Evolutionary conservation across 768 basidiomycete species (phyloP).

Genomic region (Rhizopogon vesiculosus): DNA sequence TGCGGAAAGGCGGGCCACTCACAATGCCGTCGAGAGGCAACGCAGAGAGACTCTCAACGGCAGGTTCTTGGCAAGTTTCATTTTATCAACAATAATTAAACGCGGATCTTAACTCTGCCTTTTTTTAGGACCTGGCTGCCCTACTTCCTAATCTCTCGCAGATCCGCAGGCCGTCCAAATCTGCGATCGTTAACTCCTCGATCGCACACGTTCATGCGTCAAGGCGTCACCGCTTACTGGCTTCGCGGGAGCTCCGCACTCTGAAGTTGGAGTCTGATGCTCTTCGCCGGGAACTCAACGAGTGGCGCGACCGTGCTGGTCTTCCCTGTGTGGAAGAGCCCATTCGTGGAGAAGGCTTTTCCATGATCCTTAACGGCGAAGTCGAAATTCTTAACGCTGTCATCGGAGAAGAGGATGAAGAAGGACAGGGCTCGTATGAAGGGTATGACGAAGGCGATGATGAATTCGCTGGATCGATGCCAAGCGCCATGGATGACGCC

Average conservation of each 20-base stretch:
- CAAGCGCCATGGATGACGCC: slow-evolving; percentile 22
- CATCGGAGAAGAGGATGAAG: slow-evolving; percentile 55
- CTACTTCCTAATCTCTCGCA: slow-evolving; percentile 88
- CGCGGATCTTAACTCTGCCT: slow-evolving; percentile 1
- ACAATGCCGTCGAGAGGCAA: slow-evolving; percentile 96
- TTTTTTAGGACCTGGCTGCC: slow-evolving; percentile 77
- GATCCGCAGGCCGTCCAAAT: slow-evolving; percentile 93
- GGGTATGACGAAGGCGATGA: slow-evolving; percentile 40
- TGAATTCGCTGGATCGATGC: slow-evolving; percentile 25
- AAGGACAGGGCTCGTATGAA: slow-evolving; percentile 32
- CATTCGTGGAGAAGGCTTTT: slow-evolving; percentile 64
- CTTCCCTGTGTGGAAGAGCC: slow-evolving; percentile 74
- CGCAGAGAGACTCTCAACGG: slow-evolving; percentile 91
- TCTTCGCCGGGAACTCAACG: slow-evolving; percentile 87
- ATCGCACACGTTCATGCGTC: slow-evolving; percentile 86
- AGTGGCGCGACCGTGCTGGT: slow-evolving; percentile 79
- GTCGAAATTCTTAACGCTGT: slow-evolving; percentile 56
- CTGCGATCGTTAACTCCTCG: slow-evolving; percentile 93
- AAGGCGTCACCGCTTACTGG: slow-evolving; percentile 75
- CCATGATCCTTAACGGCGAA: slow-evolving; percentile 66
- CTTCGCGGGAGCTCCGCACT: slow-evolving; percentile 75
- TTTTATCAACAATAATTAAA: slow-evolving; percentile 6
- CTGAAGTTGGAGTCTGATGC: slow-evolving; percentile 81
- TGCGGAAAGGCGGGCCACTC: slow-evolving; percentile 91
- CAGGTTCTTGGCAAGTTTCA: slow-evolving; percentile 70